These are phyloP conservation scores for Staphylotrichum longicolle DNA, from an alignment of 495 filamentous ascomycete species.

Conservation along the genomic window DNA sequence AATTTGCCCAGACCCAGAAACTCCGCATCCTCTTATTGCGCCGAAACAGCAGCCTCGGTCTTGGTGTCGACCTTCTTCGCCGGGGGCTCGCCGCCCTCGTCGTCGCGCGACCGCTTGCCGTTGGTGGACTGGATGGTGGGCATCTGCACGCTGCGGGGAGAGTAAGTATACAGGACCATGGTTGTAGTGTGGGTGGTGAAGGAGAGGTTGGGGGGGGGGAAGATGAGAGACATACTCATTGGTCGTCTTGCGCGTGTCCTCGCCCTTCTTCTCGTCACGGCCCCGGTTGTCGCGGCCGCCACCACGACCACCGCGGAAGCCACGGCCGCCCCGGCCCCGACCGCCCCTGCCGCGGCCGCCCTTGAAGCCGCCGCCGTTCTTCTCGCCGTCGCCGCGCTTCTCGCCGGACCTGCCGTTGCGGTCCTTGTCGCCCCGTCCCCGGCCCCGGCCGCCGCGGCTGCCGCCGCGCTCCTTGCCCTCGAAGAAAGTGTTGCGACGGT, in stretches of 20 bases:
- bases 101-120: slow-evolving; percentile 47
- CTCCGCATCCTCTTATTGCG: slow-evolving; percentile 6
- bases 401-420: slow-evolving; percentile 52
- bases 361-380: slow-evolving; percentile 56
- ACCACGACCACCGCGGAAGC: slow-evolving; percentile 40
- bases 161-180: slow-evolving; percentile 25
- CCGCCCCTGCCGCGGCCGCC: slow-evolving; percentile 42
- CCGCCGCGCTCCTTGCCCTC: slow-evolving; percentile 38
- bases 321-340: slow-evolving; percentile 43
- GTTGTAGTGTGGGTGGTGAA: not conserved
- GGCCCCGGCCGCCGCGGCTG: slow-evolving; percentile 37
- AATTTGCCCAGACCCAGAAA: not conserved
- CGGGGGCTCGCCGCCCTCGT: slow-evolving; percentile 36
- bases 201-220: not conserved
- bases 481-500: slow-evolving; percentile 30
- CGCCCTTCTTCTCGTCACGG: slow-evolving; percentile 30
- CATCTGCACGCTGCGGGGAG: slow-evolving; percentile 24
- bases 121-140: slow-evolving; percentile 35
- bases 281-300: slow-evolving; percentile 36
- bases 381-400: slow-evolving; percentile 62
- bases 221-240: slow-evolving; percentile 28
- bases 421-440: slow-evolving; percentile 52
- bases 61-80: slow-evolving; percentile 54
- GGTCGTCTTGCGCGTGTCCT: slow-evolving; percentile 19
- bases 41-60: slow-evolving; percentile 29